phyloP scores from a whole-genome alignment of 768 basidiomycete species.

The Peribolospora baueri region DNA sequence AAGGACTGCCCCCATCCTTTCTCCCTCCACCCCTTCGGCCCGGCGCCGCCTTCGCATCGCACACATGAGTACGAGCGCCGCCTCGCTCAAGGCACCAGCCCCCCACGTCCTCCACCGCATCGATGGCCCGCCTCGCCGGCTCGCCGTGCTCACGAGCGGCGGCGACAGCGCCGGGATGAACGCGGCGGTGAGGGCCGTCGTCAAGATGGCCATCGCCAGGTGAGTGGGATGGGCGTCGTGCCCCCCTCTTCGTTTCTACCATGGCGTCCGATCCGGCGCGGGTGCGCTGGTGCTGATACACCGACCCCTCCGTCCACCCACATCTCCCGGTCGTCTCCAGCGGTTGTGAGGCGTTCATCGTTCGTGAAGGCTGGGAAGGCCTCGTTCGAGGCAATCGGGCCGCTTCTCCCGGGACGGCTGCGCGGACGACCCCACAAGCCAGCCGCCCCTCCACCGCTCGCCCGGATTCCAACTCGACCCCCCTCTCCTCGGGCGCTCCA shows the following conservation, averaged over 20 bases:
- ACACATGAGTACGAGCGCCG: too few species aligned
- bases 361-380: conserved; percentile 96
- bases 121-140: conserved; percentile 3
- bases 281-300: background rate
- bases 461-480: too few species aligned
- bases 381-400: conserved; percentile 72
- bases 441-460: too few species aligned
- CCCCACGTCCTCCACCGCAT: too few species aligned
- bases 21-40: too few species aligned
- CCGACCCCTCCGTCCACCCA: background rate
- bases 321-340: conserved; percentile 23
- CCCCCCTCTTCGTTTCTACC: background rate
- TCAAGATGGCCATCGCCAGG: conserved; percentile 79
- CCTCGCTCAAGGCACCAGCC: too few species aligned
- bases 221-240: conserved; percentile 20
- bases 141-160: conserved; percentile 74
- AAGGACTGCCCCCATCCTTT: too few species aligned
- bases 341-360: conserved; percentile 85
- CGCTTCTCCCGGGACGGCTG: conserved; percentile 12
- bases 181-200: conserved; percentile 75
- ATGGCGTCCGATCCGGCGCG: background rate
- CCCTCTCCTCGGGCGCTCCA: too few species aligned
- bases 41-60: too few species aligned
- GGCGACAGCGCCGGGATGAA: conserved; percentile 90
- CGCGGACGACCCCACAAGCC: conserved; percentile 13